Base-by-base conservation (phyloP, 768 basidiomycete species). In the Cystofilobasidium bisporidii region DNA sequence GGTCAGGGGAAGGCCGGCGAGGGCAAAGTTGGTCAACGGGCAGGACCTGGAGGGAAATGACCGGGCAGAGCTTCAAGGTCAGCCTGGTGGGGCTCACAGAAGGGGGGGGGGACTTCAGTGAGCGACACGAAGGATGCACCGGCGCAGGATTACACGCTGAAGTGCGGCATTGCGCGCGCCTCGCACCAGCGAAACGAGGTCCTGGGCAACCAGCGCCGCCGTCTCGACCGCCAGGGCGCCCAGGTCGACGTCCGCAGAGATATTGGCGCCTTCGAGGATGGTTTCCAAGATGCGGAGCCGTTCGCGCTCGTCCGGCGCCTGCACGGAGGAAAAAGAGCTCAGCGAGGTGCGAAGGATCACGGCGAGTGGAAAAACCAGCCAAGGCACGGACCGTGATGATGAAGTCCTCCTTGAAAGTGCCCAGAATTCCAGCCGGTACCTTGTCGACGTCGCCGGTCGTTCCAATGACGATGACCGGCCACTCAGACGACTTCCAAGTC, bases 391-490 rank as follows among this genome's bases (percentile, higher is more conserved):
- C 91, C 79, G 89, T 83, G 53, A 93, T 83, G 0, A 76, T 74
- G 26, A 96, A 79, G 71, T 91, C 87, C 73, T 93, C 89, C 74
- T 96, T 97, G 79, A 97, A 94, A 67, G 81, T 83, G 11, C 83
- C 81, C 28, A 87, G 74, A 1, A 94, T 77, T 2, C 81, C 80
- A 0, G 82, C 74, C 2, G 89, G 85, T 20, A 92, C 79, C 24
- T 81, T 81, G n/a, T 83, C 83, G 3, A 81, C 78, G 55, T 88
- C 87, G 40, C 81, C 81, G 0, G 86, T 86, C 2, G 87, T 91
- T 11, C 83, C 93, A 61, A 91, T 74, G 3, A 91, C 79, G 30
- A 96, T 75, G 3, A 88, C 84, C 5, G 92, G 91, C 70, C 83
- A 86, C 1, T 85, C 85, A 2, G 82, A 81, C 36, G 81, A 74